phyloP scores from a whole-genome alignment of 805 yeast species.

The Nakazawaea wickerhamii region DNA sequence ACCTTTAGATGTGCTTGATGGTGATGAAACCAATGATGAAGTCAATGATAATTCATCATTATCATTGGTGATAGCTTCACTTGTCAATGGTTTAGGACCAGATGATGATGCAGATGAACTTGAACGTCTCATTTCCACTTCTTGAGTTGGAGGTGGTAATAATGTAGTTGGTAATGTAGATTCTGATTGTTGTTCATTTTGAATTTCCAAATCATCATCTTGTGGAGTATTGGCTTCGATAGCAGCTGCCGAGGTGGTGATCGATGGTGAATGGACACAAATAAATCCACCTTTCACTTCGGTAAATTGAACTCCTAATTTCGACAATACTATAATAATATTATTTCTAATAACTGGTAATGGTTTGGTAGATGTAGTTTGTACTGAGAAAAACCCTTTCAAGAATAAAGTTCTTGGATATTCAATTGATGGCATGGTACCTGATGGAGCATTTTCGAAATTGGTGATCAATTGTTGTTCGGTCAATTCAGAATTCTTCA shows the following conservation, averaged over 20 bases:
- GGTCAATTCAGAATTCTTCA: constrained; percentile 26
- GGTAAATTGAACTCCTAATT: constrained; percentile 72
- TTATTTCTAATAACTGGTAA: constrained; percentile 83
- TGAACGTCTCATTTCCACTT: constrained; percentile 26
- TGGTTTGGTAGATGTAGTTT: constrained; percentile 90
- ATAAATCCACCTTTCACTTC: constrained; percentile 94
- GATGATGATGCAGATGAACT: constrained; percentile 22
- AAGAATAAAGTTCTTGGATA: constrained; percentile 86
- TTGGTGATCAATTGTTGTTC: constrained; percentile 42
- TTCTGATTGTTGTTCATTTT: background rate
- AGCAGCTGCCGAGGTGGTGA: constrained; percentile 19
- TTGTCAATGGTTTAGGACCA: constrained; percentile 26
- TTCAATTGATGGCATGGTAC: constrained; percentile 90
- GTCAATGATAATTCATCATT: constrained; percentile 16
- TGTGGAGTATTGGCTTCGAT: background rate
- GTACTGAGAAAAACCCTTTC: constrained; percentile 92
- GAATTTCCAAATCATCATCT: constrained; percentile 1
- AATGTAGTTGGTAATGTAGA: background rate
- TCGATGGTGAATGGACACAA: constrained; percentile 64
- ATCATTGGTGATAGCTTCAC: constrained; percentile 20
- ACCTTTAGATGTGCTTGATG: constrained; percentile 22
- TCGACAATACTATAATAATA: constrained; percentile 69
- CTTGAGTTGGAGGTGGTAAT: background rate
- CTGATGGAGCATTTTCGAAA: constrained; percentile 55
- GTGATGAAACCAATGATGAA: constrained; percentile 14